These are phyloP conservation scores for Aspergillus amoenus DNA, from an alignment of 2,329 filamentous ascomycete genomes.

Conservation along the genomic window DNA sequence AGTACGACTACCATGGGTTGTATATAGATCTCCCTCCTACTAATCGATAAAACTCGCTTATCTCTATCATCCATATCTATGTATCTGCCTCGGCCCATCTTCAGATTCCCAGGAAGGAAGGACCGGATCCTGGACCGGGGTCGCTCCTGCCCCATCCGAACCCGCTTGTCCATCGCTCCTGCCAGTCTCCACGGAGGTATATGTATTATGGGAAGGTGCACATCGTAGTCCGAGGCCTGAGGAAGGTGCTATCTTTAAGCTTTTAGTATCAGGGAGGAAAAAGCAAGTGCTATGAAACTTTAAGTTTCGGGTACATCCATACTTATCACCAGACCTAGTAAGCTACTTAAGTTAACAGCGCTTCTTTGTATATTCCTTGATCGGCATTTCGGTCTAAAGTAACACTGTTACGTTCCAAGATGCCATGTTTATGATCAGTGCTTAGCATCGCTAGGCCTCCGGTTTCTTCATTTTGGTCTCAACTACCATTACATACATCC, in stretches of 20 bases:
- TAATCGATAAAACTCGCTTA: neutral
- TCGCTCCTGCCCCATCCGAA: neutral
- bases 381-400: neutral
- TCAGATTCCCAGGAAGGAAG: too few relatives aligned
- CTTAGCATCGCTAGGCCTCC: neutral
- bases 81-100: neutral
- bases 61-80: neutral
- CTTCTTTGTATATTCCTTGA: neutral
- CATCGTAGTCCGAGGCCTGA: neutral
- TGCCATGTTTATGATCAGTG: too few relatives aligned
- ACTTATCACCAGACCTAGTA: neutral
- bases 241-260: neutral
- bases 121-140: neutral
- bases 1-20: neutral
- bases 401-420: too few relatives aligned
- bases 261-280: neutral
- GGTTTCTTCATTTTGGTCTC: constrained; percentile 1
- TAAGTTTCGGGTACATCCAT: neutral
- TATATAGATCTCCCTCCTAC: neutral
- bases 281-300: neutral
- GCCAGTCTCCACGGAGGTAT: neutral
- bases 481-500: neutral
- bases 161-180: neutral
- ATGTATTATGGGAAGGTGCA: neutral
- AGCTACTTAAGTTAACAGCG: neutral